Base-by-base conservation (phyloP, 73 alveolate genomes). In the Paraurostyla sp. region DNA sequence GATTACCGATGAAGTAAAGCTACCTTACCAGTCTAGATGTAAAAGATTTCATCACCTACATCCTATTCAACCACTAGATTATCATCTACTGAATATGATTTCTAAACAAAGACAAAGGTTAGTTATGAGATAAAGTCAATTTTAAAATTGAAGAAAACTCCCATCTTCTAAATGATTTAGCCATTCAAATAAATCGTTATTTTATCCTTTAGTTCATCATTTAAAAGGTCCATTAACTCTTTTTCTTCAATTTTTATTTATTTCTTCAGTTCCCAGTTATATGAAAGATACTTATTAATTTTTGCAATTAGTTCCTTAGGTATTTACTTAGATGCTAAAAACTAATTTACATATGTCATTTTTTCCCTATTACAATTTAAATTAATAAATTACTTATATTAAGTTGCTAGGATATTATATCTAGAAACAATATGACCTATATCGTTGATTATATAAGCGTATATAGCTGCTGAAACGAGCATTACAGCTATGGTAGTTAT, bases 401-500 rank as follows among this genome's bases (percentile, higher is more conserved):
- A 29, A 23, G 58, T 18, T 30, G 93, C 82, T 29, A 69, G 45
- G 56, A 30, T 13, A 71, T 85, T 85, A 41, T 85, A 85, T 23
- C 73, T 40, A 7, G 71, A 32, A 6, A 85, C 87, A 11, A 85
- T 71, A n/a, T 85, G 63, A 1, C 93, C 87, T 18, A 85, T 27
- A 54, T 57, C 69, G 16, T 59, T 50, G 25, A 85, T 68, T 22
- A 68, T 85, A 59, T 69, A 85, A 36, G 93, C 93, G 46, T 52
- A 85, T 2, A 85, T 51, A 1, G 73, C 83, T 0, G 75, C 83
- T 62, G 87, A 80, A 35, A 85, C 15, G 0, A 71, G 13, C 98
- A 94, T 94, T 40, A 83, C 78, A 54, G 71, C 73, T 60, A 91
- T 87, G 41, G 76, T 91, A 57, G 49, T 84, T 27, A 88, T 48